Evolutionary conservation across 352 stramenopile species (phyloP), one percentile per base, ranked within the genome.

Genomic region (Phytophthora parvispora): DNA sequence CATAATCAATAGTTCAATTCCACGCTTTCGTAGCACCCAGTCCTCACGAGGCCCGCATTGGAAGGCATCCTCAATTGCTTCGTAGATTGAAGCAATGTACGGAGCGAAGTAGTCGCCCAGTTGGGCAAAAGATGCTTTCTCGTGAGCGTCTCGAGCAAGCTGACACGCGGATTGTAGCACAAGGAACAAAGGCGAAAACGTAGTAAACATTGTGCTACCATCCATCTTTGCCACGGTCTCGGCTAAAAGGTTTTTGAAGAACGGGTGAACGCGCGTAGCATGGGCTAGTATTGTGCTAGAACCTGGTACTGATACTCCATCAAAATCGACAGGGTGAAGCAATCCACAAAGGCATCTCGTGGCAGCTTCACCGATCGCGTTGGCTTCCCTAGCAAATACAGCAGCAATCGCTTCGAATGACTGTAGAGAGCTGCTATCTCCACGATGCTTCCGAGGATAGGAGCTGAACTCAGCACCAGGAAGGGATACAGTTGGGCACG

Each of bases 21-120:
- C 82, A 18, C 84, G 78, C 42, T 86, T 86, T 2, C 84, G 76
- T 22, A 89, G 48, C 36, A 86, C 20, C 84, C 84, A 92, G 60
- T 89, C 74, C 9, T 87, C 75, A 20, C 84, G 76, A 38, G 77
- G 65, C 2, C 40, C 77, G 18, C 77, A 83, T 20, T 84, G 81
- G 40, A 90, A 89, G 1, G 69, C 68, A 55, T 90, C 82, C 47
- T 92, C 84, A 3, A 92, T 85, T 9, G 77, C 74, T 38, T 92
- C 84, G 31, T 85, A 76, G 20, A 91, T 76, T 31, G 60, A 85
- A 6, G 51, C 53, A 9, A 88, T 66, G 18, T 80, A 73, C 1
- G 76, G 69, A n/a, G 71, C 56, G 10, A 91, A 69, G 4, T 71
- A 74, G 8, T 81, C 65, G 15, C 70, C 75, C 6, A 86, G 50